A percentile compares a stretch with the other conserved stretches of the same genome.
Evolutionary conservation across 2,329 filamentous ascomycete species (phyloP).

Genomic region (Xylariomycetidae sp.): DNA sequence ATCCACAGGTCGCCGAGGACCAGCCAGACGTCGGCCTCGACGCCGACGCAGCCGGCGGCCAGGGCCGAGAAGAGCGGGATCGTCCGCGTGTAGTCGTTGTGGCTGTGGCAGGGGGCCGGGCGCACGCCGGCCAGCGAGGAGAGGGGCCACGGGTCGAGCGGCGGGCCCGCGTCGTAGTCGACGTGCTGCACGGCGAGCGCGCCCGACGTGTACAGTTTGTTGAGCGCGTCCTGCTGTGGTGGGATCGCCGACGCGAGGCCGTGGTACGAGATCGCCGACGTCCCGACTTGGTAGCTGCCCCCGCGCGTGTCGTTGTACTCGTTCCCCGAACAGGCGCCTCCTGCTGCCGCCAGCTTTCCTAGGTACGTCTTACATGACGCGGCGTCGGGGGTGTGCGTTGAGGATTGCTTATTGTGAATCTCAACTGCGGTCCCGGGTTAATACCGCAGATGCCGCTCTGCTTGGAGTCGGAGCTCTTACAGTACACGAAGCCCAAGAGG

Average conservation of each 20-base stretch:
- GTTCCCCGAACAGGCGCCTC: conserved; percentile 18
- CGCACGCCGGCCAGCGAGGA: conserved; percentile 18
- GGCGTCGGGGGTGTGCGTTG: conserved; percentile 19
- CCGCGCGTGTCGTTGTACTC: conserved; percentile 22
- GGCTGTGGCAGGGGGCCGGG: conserved; percentile 21
- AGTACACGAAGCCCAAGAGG: conserved; percentile 24
- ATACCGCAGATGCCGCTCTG: conserved; percentile 1
- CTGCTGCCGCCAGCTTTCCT: conserved; percentile 14
- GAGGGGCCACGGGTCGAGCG: conserved; percentile 23
- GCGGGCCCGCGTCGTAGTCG: conserved; percentile 17
- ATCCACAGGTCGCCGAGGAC: conserved; percentile 17
- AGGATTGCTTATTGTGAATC: conserved; percentile 22
- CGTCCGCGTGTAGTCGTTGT: conserved; percentile 23
- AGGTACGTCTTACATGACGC: conserved; percentile 20
- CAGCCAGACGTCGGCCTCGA: conserved; percentile 24
- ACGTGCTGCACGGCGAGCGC: conserved; percentile 16
- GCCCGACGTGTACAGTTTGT: conserved; percentile 16
- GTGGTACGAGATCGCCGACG: conserved; percentile 22
- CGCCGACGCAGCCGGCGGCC: conserved; percentile 20
- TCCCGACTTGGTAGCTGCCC: conserved; percentile 23
- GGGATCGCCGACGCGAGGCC: conserved; percentile 19
- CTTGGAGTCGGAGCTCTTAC: conserved; percentile 11
- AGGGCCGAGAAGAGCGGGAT: conserved; percentile 22
- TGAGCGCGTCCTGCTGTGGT: conserved; percentile 20
- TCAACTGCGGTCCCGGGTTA: conserved; percentile 23